Evolutionary conservation across 371 early-diverging fungal genomes (phyloP).

Genomic region (Funneliformis caledonium): DNA sequence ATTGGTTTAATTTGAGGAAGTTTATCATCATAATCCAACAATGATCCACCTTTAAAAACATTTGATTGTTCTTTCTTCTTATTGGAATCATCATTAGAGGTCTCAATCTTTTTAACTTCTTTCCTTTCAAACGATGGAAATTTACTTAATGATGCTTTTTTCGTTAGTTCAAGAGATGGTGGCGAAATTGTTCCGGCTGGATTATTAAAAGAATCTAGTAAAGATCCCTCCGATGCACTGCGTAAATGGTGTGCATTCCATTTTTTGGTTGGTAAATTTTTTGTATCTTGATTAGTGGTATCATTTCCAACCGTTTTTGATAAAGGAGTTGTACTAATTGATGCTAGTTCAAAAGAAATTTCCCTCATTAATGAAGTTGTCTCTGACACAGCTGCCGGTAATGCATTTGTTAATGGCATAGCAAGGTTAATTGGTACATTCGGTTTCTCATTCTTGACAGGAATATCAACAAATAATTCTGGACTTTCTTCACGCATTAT

Average conservation of each 20-base stretch:
- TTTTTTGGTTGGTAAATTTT: background rate
- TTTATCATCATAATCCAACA: slow-evolving; percentile 33
- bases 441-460: background rate
- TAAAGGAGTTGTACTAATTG: background rate
- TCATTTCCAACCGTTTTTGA: background rate
- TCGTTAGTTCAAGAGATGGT: background rate
- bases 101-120: background rate
- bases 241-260: slow-evolving; percentile 3
- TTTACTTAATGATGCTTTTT: background rate
- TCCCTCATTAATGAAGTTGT: slow-evolving; percentile 24
- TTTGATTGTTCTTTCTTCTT: background rate
- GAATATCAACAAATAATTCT: slow-evolving; percentile 31
- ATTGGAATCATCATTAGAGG: background rate
- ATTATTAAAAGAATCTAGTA: background rate
- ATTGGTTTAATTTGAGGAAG: slow-evolving; percentile 33
- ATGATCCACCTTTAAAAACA: slow-evolving; percentile 28
- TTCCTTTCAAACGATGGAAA: background rate
- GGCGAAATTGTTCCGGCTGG: background rate
- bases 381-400: slow-evolving; percentile 8
- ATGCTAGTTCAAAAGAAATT: slow-evolving; percentile 25
- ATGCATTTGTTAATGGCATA: slow-evolving; percentile 19
- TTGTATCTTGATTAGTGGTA: background rate
- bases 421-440: background rate
- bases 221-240: background rate
- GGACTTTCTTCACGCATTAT: slow-evolving; percentile 33